Evolutionary conservation across 176 grass and related monocot species (phyloP).

Genomic region (Oryza glaberrima): DNA sequence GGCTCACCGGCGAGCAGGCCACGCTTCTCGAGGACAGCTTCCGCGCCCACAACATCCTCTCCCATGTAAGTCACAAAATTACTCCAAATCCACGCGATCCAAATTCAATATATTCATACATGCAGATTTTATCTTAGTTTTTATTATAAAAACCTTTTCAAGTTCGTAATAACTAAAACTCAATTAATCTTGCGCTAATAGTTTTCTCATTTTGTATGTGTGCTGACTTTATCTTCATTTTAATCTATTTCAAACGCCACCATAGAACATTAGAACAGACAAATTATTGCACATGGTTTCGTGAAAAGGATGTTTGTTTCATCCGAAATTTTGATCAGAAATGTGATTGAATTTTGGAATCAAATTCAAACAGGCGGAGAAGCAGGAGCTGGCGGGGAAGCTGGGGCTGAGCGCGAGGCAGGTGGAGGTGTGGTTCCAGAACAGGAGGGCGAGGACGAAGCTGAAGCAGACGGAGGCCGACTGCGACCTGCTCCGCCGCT

Average conservation of each 20-base stretch:
- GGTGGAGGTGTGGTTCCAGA: constrained; percentile 73
- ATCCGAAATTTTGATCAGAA: not conserved
- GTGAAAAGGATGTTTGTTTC: not conserved
- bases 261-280: no score
- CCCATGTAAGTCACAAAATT: constrained; percentile 32
- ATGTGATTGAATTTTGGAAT: not conserved
- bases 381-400: constrained; percentile 41
- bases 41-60: constrained; percentile 54
- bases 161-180: no score
- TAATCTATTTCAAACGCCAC: no score
- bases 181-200: no score
- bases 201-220: no score
- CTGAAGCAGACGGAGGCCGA: constrained; percentile 67
- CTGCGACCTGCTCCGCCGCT: constrained; percentile 57
- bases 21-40: constrained; percentile 54
- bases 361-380: constrained; percentile 35
- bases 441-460: constrained; percentile 58
- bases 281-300: no score
- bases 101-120: no score
- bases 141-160: no score
- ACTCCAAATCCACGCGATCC: no score
- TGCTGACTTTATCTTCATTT: no score
- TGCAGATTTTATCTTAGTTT: no score
- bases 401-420: constrained; percentile 46
- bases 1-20: constrained; percentile 48